phyloP scores from a whole-genome alignment of 78 protist species.

The Carpediemonas membranifera region DNA sequence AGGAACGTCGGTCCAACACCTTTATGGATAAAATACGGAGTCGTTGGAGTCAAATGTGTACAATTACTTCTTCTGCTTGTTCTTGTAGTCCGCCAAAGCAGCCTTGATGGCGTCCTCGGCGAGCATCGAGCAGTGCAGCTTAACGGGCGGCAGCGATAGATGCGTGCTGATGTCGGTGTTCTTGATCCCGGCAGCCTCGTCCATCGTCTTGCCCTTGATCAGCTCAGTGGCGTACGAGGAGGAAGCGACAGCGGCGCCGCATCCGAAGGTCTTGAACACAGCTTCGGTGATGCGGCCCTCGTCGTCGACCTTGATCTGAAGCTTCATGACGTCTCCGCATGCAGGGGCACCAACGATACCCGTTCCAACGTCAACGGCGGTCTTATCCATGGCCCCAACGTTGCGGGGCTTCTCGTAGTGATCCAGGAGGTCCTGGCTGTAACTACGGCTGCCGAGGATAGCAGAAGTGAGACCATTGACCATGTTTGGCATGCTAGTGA shows the following conservation, averaged over 20 bases:
- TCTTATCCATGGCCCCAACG: conserved; percentile 80
- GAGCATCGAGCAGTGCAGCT: conserved; percentile 74
- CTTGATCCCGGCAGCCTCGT: conserved; percentile 57
- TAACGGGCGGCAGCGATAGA: conserved; percentile 88
- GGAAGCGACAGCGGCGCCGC: conserved; percentile 92
- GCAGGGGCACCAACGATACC: conserved; percentile 78
- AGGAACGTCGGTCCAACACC: too few species aligned
- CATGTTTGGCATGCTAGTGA: too few species aligned
- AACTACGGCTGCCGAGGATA: too few species aligned
- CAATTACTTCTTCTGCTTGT: too few species aligned
- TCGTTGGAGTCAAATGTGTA: too few species aligned
- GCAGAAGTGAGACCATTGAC: too few species aligned
- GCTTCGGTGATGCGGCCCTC: conserved; percentile 57
- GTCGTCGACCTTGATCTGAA: conserved; percentile 59
- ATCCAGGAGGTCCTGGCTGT: neutral
- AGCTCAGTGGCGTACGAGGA: conserved; percentile 52
- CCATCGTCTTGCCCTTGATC: conserved; percentile 78
- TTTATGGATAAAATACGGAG: too few species aligned
- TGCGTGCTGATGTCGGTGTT: conserved; percentile 79
- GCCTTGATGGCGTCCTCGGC: conserved; percentile 85
- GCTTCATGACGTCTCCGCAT: conserved; percentile 91
- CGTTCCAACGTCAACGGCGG: conserved; percentile 61
- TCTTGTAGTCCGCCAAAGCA: too few species aligned
- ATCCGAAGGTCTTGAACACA: conserved; percentile 85
- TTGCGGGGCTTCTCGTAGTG: conserved; percentile 74